These are phyloP conservation scores for Neurospora sp. DNA, from an alignment of 495 filamentous ascomycete genomes.

Conservation along the genomic window DNA sequence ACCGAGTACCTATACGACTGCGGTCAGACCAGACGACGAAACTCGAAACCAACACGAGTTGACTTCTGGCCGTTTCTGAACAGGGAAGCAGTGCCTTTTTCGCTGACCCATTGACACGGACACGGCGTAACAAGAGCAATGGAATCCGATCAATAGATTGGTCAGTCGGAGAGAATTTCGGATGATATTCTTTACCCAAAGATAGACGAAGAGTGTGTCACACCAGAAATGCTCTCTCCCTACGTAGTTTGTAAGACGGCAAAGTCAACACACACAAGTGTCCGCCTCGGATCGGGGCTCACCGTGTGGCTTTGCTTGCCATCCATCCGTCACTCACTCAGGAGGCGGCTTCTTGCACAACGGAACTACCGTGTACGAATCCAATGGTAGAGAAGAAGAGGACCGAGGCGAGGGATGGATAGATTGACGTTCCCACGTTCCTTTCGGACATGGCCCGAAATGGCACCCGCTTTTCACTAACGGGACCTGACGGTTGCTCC, in stretches of 20 bases:
- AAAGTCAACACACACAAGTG: neutral
- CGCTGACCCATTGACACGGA: neutral
- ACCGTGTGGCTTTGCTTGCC: neutral
- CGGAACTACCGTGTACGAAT: neutral
- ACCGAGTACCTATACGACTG: neutral
- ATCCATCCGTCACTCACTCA: neutral
- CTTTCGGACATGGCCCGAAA: neutral
- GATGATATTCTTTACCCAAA: neutral
- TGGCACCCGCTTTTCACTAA: neutral
- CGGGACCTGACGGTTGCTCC: neutral
- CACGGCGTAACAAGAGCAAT: neutral
- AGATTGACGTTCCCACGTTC: neutral
- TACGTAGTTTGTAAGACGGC: neutral
- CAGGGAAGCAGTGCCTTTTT: neutral
- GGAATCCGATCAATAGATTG: neutral
- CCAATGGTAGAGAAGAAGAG: neutral
- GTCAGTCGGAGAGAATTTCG: neutral
- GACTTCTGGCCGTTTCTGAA: neutral
- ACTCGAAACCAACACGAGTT: neutral
- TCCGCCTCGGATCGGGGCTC: neutral
- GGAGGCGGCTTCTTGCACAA: neutral
- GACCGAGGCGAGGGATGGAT: neutral
- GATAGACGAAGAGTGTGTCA: neutral
- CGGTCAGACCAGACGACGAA: neutral
- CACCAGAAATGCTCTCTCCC: neutral